A percentile compares a stretch with the other conserved stretches of the same genome.
phyloP scores from a whole-genome alignment of 148 eudicot species.

The Chenopodium formosanum region DNA sequence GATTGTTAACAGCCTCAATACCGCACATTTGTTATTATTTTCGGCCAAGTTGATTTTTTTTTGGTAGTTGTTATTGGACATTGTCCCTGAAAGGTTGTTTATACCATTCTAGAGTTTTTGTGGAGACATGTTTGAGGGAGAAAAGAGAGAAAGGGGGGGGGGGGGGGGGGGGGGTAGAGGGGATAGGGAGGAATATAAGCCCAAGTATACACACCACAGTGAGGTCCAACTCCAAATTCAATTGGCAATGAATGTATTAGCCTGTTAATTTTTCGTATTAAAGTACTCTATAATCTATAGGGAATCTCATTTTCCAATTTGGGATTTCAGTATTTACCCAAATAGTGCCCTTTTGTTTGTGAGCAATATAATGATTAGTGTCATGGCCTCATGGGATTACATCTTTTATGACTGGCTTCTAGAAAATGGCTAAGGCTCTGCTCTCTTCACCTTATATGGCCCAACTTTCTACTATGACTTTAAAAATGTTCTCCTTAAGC shows the following conservation, averaged over 20 bases:
- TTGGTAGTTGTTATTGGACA: not conserved
- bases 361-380: not conserved
- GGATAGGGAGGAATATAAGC: not conserved
- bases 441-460: no score
- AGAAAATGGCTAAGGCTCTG: no score
- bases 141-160: not conserved
- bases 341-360: not conserved
- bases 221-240: not conserved
- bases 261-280: no score
- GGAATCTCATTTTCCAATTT: no score
- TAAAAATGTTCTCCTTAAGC: not conserved
- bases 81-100: not conserved
- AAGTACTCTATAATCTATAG: no score
- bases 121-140: not conserved
- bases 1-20: no score
- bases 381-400: not conserved
- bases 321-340: no score
- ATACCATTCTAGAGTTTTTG: not conserved
- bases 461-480: not conserved
- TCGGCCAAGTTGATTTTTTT: not conserved
- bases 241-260: not conserved
- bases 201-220: not conserved
- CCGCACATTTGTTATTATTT: not conserved
- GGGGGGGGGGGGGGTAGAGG: not conserved
- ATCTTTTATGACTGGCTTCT: not conserved